These are phyloP conservation scores for Nothomitra cinnamomea DNA, from an alignment of 2,329 filamentous ascomycete genomes.

Conservation along the genomic window DNA sequence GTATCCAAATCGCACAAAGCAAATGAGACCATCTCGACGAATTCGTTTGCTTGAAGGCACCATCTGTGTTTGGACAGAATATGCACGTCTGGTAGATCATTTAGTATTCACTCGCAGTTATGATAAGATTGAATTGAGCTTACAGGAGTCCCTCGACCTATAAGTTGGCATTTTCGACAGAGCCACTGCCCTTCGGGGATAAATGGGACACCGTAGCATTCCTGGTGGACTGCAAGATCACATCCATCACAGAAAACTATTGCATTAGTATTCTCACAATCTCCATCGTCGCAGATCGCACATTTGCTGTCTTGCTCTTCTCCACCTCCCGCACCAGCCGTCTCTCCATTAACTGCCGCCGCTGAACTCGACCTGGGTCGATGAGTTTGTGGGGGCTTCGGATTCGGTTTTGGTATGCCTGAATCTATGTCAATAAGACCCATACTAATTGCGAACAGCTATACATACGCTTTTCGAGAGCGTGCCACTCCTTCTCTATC, in stretches of 20 bases:
- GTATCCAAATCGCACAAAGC: conserved; percentile 96
- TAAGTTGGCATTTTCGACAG: conserved; percentile 89
- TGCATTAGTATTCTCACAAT: conserved; percentile 97
- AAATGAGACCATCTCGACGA: conserved; percentile 94
- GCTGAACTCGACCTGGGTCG: conserved; percentile 84
- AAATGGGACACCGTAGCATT: conserved; percentile 96
- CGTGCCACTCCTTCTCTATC: conserved; percentile 97
- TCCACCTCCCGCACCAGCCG: conserved; percentile 41
- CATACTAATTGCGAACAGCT: conserved; percentile 9
- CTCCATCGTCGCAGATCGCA: conserved; percentile 95
- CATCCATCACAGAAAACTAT: conserved; percentile 99
- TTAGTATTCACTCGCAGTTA: not conserved
- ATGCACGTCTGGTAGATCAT: conserved; percentile 55
- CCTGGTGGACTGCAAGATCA: conserved; percentile 92
- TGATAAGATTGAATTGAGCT: conserved; percentile 19
- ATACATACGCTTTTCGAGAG: conserved; percentile 61
- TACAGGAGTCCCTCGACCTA: conserved; percentile 76
- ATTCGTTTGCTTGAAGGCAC: conserved; percentile 96
- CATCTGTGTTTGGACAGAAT: conserved; percentile 94
- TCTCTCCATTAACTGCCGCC: conserved; percentile 87
- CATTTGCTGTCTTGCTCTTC: conserved; percentile 97
- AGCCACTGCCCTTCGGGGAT: conserved; percentile 98
- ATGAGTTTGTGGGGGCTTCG: conserved; percentile 89
- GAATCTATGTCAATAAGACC: conserved; percentile 5
- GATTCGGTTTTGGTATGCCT: conserved; percentile 84